Evolutionary conservation across 2,329 filamentous ascomycete species (phyloP).

Genomic region (Scortechinia acanthostroma): DNA sequence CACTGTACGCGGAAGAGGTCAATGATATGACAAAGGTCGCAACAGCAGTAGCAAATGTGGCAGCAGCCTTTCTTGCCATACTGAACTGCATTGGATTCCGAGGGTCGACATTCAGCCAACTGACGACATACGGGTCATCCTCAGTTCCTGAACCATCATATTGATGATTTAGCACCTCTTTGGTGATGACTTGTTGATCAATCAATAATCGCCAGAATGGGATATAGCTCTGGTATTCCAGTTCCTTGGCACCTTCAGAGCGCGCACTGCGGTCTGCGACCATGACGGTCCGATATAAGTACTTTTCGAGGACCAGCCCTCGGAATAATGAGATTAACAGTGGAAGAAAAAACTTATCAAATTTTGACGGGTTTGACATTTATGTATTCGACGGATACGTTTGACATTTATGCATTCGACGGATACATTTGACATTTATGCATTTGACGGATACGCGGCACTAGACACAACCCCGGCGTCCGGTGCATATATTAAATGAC

Average conservation of each 20-base stretch:
- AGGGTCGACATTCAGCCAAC: constrained; percentile 61
- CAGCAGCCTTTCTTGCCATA: constrained; percentile 52
- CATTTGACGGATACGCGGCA: too few relatives aligned
- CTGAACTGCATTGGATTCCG: constrained; percentile 60
- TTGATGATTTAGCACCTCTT: constrained; percentile 41
- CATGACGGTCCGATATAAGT: too few relatives aligned
- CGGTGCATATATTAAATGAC: not conserved
- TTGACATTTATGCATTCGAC: too few relatives aligned
- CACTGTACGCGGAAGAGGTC: not conserved
- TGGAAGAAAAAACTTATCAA: too few relatives aligned
- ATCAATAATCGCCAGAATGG: constrained; percentile 43
- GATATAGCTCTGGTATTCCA: too few relatives aligned
- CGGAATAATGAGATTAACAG: too few relatives aligned
- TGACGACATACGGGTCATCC: constrained; percentile 62
- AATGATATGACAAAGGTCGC: constrained; percentile 44
- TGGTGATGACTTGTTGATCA: constrained; percentile 48
- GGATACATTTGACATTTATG: too few relatives aligned
- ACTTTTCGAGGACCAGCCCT: too few relatives aligned
- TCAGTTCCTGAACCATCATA: constrained; percentile 57
- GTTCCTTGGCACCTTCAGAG: too few relatives aligned
- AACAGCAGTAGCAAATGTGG: constrained; percentile 54
- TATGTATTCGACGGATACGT: too few relatives aligned
- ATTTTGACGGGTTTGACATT: too few relatives aligned
- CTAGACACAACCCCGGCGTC: not conserved
- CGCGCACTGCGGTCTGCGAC: too few relatives aligned